Conservation (phyloP, 2,329 filamentous ascomycete genomes). For the Westerdykella aurantiaca region DNA sequence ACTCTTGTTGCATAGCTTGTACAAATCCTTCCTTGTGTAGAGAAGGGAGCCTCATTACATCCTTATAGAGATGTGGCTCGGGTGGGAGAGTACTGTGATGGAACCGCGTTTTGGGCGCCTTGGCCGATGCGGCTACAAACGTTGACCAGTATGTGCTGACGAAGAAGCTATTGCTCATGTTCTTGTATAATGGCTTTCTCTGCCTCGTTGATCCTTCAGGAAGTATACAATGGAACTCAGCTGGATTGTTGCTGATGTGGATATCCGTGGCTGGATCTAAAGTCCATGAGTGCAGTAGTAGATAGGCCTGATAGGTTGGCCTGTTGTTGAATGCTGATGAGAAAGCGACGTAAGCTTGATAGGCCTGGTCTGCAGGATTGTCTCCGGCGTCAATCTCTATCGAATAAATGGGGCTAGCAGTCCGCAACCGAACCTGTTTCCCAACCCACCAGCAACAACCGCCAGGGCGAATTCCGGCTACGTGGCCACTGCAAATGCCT, state of each 20-base stretch:
- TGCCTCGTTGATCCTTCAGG: constrained; percentile 5
- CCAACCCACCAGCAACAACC: too few species aligned
- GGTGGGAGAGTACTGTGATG: too few species aligned
- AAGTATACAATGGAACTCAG: constrained; percentile 2
- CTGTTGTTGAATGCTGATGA: background rate
- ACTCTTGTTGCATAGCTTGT: constrained; percentile 5
- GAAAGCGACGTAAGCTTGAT: background rate
- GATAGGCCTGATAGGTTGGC: background rate
- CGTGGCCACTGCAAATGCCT: too few species aligned
- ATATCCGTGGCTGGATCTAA: constrained; percentile 1
- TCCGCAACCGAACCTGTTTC: too few species aligned
- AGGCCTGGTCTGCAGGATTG: background rate
- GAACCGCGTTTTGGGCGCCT: too few species aligned
- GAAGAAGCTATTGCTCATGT: constrained; percentile 11
- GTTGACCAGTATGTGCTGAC: constrained; percentile 9
- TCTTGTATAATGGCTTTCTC: too few species aligned
- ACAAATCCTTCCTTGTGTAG: constrained; percentile 9
- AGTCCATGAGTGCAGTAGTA: constrained; percentile 2
- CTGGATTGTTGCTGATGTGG: constrained; percentile 1
- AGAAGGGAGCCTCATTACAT: constrained; percentile 8
- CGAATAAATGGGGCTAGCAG: too few species aligned
- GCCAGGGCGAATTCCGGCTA: too few species aligned
- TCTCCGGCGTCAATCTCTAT: background rate
- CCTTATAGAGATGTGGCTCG: constrained; percentile 6
- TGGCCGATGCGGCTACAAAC: constrained; percentile 8